These are phyloP conservation scores for Alternaria sp. DNA, from an alignment of 2,329 filamentous ascomycete species.

Conservation along the genomic window DNA sequence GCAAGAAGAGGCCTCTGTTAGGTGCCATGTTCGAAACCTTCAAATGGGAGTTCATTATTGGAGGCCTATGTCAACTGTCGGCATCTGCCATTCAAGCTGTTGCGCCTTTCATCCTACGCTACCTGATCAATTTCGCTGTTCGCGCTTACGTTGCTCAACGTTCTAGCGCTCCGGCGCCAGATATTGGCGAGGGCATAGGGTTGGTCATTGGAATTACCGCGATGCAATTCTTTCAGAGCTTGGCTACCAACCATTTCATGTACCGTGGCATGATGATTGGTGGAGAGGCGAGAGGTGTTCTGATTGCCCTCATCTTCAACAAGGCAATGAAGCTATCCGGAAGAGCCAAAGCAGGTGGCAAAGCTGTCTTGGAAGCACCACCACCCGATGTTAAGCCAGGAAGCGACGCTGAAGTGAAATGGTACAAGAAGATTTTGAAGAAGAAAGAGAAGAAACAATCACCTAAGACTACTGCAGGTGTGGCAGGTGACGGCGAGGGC, in stretches of 20 bases:
- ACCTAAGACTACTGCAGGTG: conserved; percentile 57
- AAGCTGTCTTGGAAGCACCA: conserved; percentile 54
- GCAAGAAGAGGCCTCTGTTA: conserved; percentile 76
- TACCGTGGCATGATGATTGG: conserved; percentile 92
- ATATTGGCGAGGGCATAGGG: conserved; percentile 79
- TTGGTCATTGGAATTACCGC: conserved; percentile 82
- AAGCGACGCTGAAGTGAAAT: conserved; percentile 61
- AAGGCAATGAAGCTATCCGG: conserved; percentile 91
- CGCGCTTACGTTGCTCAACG: conserved; percentile 76
- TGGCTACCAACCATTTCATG: conserved; percentile 89
- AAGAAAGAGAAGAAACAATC: conserved; percentile 52
- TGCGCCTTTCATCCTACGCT: conserved; percentile 84
- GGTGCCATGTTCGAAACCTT: conserved; percentile 89
- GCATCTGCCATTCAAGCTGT: conserved; percentile 79
- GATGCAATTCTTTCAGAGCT: conserved; percentile 85
- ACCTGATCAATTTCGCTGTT: conserved; percentile 83
- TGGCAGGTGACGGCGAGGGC: conserved; percentile 75
- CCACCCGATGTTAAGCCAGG: conserved; percentile 58
- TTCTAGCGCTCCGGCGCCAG: conserved; percentile 64
- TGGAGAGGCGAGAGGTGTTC: conserved; percentile 78
- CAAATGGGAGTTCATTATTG: conserved; percentile 82
- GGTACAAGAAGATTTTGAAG: conserved; percentile 58
- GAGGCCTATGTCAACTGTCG: conserved; percentile 77
- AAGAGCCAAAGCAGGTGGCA: conserved; percentile 83
- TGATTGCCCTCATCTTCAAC: conserved; percentile 89